Percentiles rank a stretch among this genome's conserved stretches.
phyloP scores from a whole-genome alignment of 345 rosid genomes.

The Eucalyptus melliodora region DNA sequence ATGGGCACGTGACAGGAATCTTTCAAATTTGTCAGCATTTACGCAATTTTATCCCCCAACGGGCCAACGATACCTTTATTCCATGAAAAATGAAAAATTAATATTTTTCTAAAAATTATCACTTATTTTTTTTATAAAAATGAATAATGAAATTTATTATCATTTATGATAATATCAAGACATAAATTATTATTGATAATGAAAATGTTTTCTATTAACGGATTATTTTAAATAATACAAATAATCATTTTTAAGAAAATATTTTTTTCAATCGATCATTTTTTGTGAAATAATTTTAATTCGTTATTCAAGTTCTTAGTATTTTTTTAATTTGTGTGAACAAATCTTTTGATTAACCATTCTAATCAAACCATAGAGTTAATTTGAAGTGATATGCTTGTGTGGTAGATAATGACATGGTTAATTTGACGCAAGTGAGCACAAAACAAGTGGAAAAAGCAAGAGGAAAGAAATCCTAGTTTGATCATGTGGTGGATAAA shows the following conservation, averaged over 20 bases:
- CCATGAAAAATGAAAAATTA: neutral
- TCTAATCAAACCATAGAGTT: neutral
- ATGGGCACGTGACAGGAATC: neutral
- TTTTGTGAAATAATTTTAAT: accelerated
- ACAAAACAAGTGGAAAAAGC: neutral
- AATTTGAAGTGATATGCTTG: neutral
- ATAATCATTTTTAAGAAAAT: neutral
- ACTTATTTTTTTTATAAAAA: neutral
- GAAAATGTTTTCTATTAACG: accelerated
- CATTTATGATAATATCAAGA: neutral
- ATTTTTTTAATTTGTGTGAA: neutral
- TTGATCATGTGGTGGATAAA: neutral
- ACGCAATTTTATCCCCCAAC: neutral
- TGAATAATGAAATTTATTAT: neutral
- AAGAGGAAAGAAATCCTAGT: neutral
- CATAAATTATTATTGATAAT: neutral
- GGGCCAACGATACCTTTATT: neutral
- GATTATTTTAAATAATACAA: neutral
- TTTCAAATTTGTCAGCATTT: neutral
- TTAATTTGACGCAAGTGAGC: neutral
- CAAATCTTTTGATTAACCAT: neutral
- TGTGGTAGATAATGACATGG: neutral
- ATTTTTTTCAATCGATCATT: neutral
- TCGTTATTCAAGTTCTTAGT: neutral
- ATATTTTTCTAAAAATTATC: too few relatives aligned